Evolutionary conservation across 768 basidiomycete genomes (phyloP).

Genomic region (Boletus pseudo-olivaceus): DNA sequence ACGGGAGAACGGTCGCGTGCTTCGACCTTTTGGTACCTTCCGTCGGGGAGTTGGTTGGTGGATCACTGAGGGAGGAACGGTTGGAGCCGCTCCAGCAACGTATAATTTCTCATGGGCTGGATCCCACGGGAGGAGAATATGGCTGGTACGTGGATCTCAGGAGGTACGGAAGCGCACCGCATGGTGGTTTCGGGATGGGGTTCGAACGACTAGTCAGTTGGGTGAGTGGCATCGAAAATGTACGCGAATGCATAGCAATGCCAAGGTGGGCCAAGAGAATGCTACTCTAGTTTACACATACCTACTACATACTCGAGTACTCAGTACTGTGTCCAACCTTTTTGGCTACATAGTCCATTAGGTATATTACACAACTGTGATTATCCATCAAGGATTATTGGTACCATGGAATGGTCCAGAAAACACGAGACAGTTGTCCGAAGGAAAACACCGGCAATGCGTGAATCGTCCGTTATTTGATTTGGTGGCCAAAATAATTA

Average conservation of each 20-base stretch:
- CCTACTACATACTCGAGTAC: neutral
- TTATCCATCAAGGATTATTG: neutral
- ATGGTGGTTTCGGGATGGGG: constrained; percentile 95
- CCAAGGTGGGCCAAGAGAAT: constrained; percentile 85
- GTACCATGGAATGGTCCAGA: neutral
- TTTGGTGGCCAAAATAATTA: constrained; percentile 3
- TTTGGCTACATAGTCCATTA: neutral
- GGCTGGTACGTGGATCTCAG: constrained; percentile 84
- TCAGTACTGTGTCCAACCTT: neutral
- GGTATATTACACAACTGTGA: neutral
- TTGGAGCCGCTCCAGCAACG: constrained; percentile 44
- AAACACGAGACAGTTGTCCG: constrained; percentile 1
- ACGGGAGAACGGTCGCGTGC: constrained; percentile 73
- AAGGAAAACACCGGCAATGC: neutral
- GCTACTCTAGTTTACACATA: constrained; percentile 43
- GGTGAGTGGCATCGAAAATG: constrained; percentile 83
- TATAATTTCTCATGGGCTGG: constrained; percentile 48
- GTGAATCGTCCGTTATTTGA: neutral
- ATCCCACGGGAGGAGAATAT: constrained; percentile 38
- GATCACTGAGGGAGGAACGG: constrained; percentile 85
- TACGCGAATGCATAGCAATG: constrained; percentile 91
- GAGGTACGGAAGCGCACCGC: constrained; percentile 81
- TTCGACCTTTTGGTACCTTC: constrained; percentile 91
- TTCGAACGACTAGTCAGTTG: constrained; percentile 89
- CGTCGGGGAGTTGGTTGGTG: constrained; percentile 88